These are phyloP conservation scores for Candida labiduridarum DNA, from an alignment of 1,139 yeast genomes.

Conservation along the genomic window DNA sequence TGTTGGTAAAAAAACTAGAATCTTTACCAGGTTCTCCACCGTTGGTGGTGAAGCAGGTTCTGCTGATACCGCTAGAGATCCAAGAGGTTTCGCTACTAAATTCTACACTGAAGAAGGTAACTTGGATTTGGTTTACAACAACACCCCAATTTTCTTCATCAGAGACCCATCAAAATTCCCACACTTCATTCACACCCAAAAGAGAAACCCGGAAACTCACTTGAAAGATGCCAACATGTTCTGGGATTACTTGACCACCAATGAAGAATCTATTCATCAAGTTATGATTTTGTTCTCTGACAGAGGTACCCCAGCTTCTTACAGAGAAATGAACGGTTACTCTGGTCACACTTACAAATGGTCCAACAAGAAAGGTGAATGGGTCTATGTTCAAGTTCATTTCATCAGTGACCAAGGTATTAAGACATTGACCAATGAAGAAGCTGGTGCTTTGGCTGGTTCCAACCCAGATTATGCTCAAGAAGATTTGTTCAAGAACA, in stretches of 20 bases:
- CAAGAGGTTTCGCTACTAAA: slow-evolving; percentile 84
- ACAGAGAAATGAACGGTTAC: slow-evolving; percentile 70
- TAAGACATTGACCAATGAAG: slow-evolving; percentile 55
- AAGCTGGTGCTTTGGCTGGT: slow-evolving; percentile 60
- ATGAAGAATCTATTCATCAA: slow-evolving; percentile 69
- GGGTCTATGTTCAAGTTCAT: slow-evolving; percentile 69
- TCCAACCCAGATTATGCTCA: slow-evolving; percentile 66
- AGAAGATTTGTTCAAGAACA: slow-evolving; percentile 63
- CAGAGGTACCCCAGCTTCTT: slow-evolving; percentile 69
- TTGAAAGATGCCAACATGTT: slow-evolving; percentile 75
- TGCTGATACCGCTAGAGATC: slow-evolving; percentile 87
- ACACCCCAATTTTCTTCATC: slow-evolving; percentile 85
- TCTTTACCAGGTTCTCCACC: slow-evolving; percentile 79
- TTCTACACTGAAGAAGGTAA: slow-evolving; percentile 88
- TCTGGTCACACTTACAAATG: slow-evolving; percentile 75
- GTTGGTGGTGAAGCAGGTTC: slow-evolving; percentile 89
- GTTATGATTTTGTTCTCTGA: slow-evolving; percentile 63
- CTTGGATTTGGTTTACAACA: slow-evolving; percentile 86
- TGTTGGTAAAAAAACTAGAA: slow-evolving; percentile 74
- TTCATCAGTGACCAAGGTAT: slow-evolving; percentile 62
- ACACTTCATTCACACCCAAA: slow-evolving; percentile 83
- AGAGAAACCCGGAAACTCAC: slow-evolving; percentile 80
- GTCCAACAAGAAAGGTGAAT: slow-evolving; percentile 66
- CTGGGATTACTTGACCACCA: slow-evolving; percentile 67
- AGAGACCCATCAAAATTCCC: slow-evolving; percentile 90